phyloP scores from a whole-genome alignment of 179 eudicot species.

The Nepenthes alata region DNA sequence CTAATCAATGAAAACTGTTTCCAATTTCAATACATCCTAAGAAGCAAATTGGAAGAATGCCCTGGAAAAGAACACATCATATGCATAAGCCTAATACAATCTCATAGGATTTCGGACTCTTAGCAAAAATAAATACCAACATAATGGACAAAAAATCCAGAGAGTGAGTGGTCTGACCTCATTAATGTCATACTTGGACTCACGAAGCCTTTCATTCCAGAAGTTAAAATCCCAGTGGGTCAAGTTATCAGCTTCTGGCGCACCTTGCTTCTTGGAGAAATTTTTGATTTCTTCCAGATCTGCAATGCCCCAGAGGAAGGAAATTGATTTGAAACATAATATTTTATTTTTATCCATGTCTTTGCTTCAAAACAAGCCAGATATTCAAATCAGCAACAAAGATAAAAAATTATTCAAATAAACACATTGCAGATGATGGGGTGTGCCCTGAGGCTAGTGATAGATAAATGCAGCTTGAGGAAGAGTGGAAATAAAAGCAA shows the following conservation, averaged over 20 bases:
- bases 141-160: background rate
- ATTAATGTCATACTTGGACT: slow-evolving; percentile 81
- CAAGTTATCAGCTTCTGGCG: slow-evolving; percentile 69
- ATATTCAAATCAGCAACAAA: background rate
- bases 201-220: slow-evolving; percentile 99
- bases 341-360: background rate
- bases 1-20: too few relatives aligned
- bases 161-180: slow-evolving; percentile 45
- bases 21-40: too few relatives aligned
- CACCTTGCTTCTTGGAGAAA: slow-evolving; percentile 73
- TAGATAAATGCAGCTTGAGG: too few relatives aligned
- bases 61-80: too few relatives aligned
- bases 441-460: too few relatives aligned
- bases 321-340: background rate
- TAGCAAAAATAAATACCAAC: background rate
- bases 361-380: too few relatives aligned
- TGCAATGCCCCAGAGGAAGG: slow-evolving; percentile 12
- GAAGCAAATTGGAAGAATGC: too few relatives aligned
- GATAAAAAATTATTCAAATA: background rate
- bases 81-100: too few relatives aligned
- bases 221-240: slow-evolving; percentile 75
- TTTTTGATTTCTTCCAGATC: slow-evolving; percentile 80
- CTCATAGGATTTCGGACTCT: too few relatives aligned
- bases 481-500: too few relatives aligned
- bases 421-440: too few relatives aligned